These are phyloP conservation scores for Anthracocystis setariae DNA, from an alignment of 1,284 basidiomycete genomes.

Conservation along the genomic window DNA sequence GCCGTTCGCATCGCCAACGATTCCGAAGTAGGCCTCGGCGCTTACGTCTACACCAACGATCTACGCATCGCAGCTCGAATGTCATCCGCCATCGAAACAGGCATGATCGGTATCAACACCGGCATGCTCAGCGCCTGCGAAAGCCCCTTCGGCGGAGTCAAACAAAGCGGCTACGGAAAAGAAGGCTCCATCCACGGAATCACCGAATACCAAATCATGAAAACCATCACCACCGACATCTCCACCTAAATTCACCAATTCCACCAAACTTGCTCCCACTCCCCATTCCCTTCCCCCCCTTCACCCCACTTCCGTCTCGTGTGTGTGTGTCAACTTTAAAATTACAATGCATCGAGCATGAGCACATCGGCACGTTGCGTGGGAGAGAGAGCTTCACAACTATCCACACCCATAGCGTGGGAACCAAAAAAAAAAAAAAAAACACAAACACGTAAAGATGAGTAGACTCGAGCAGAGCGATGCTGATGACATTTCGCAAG, in stretches of 20 bases:
- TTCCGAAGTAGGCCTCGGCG: conserved; percentile 45
- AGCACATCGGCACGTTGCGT: too few relatives aligned
- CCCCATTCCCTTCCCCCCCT: too few relatives aligned
- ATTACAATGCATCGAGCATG: conserved; percentile 21
- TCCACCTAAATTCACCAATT: not conserved
- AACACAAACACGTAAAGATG: too few relatives aligned
- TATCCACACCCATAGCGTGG: too few relatives aligned
- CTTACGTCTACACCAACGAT: conserved; percentile 52
- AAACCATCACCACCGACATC: conserved; percentile 37
- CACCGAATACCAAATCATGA: conserved; percentile 39
- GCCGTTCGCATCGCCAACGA: conserved; percentile 47
- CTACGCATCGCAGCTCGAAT: conserved; percentile 34
- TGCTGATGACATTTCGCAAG: too few relatives aligned
- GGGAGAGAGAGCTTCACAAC: too few relatives aligned
- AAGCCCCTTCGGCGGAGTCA: conserved; percentile 40
- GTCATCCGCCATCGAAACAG: conserved; percentile 41
- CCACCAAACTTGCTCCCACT: too few relatives aligned
- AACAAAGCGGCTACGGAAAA: conserved; percentile 40
- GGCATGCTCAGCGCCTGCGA: conserved; percentile 49
- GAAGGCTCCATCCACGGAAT: conserved; percentile 35
- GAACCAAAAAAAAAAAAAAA: not conserved
- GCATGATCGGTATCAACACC: conserved; percentile 56
- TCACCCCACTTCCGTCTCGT: too few relatives aligned
- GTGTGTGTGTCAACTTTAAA: not conserved
- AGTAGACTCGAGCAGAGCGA: too few relatives aligned